Evolutionary conservation across 176 grass and related monocot species (phyloP), one percentile per base, ranked within the genome.

Genomic region (Luzula sylvatica): DNA sequence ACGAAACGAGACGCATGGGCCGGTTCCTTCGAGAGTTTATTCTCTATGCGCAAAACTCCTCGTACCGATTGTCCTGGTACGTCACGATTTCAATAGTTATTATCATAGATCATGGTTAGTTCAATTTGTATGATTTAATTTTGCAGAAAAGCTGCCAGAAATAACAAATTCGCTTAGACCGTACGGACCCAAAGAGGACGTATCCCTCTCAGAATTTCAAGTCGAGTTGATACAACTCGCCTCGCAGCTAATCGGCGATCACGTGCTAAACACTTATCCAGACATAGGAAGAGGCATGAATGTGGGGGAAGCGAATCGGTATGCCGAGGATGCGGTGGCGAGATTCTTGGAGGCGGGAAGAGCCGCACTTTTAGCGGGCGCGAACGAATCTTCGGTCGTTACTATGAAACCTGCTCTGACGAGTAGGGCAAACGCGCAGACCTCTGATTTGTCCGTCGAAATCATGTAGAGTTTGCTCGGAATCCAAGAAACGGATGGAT

Each of bases 161-260:
- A 81, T 94, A 4, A 83, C 74, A 26, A 79, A 90, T 50, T 65
- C 81, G 13, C 65, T 98, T 42, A 80, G 85, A 13, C 92, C 92
- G 18, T 88, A 82, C 26, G 85, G 92, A 45, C 81, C 92, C 0
- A 90, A 76, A 61, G 92, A 90, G 60, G 92, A 90, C 53, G 64
- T 72, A 53, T 45, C 69, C 18, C 78, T 98, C 4, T 90, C 92
- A 0, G 92, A 98, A 46, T 98, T 98, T 76, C 92, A 98, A 72
- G 75, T 98, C 50, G 92, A 98, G 69, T 50, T 98, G 81, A 98
- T 98, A 42, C 92, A 98, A 54, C 92, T 98, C 27, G 92, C 92
- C 11, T 90, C 92, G 21, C 92, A 98, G 65, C 81, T 98, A 15
- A 83, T 74, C 13, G 92, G 92, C 57, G 92, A 98, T 26, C 85